These are phyloP conservation scores for Hsuehochloa calcarea DNA, from an alignment of 176 grass and related monocot genomes.

Conservation along the genomic window DNA sequence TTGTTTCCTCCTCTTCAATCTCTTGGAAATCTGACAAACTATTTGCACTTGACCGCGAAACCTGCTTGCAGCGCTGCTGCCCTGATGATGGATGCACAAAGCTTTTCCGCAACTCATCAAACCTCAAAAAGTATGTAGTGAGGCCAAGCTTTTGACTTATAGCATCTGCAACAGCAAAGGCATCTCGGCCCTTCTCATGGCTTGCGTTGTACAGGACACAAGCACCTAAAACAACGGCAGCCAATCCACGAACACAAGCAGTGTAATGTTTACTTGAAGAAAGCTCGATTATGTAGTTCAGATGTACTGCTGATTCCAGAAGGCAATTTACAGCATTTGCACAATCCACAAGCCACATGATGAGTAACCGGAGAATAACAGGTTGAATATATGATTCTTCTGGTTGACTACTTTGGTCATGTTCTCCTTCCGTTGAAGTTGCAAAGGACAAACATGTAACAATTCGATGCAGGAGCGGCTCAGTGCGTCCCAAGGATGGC, in stretches of 20 bases:
- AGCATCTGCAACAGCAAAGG: constrained; percentile 81
- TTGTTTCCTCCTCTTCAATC: constrained; percentile 68
- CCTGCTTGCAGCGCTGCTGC: constrained; percentile 54
- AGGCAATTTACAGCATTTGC: constrained; percentile 82
- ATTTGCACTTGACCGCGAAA: constrained; percentile 78
- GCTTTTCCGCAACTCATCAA: constrained; percentile 75
- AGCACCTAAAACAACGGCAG: constrained; percentile 83
- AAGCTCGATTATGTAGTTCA: constrained; percentile 85
- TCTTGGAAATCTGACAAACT: constrained; percentile 74
- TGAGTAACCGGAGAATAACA: constrained; percentile 77
- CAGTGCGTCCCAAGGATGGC: constrained; percentile 69
- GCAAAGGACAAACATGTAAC: constrained; percentile 78
- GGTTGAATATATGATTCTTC: constrained; percentile 63
- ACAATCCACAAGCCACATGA: constrained; percentile 81
- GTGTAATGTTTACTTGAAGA: constrained; percentile 62
- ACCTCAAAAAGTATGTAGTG: constrained; percentile 73
- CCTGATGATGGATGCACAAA: constrained; percentile 45
- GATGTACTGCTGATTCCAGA: constrained; percentile 66
- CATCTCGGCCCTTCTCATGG: constrained; percentile 67
- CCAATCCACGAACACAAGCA: constrained; percentile 72
- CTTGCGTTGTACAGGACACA: constrained; percentile 82
- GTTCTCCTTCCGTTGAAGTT: constrained; percentile 60
- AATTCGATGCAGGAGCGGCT: constrained; percentile 74
- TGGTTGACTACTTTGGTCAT: constrained; percentile 46
- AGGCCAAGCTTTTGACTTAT: constrained; percentile 90